A percentile compares a stretch with the other conserved stretches of the same genome.
phyloP scores from a whole-genome alignment of 495 filamentous ascomycete species.

The Penicillium paxilli region DNA sequence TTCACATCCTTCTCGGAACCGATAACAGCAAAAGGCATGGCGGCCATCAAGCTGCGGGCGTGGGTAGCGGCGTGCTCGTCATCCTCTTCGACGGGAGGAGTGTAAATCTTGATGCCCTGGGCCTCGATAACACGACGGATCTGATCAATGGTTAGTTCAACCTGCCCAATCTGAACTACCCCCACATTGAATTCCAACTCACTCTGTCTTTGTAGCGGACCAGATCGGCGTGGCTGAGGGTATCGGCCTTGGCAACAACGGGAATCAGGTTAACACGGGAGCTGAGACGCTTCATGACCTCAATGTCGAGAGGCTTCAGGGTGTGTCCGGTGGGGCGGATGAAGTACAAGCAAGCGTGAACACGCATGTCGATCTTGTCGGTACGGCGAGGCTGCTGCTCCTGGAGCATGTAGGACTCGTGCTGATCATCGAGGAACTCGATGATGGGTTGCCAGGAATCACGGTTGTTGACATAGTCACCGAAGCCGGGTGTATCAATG shows the following conservation, averaged over 20 bases:
- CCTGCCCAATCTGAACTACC: neutral
- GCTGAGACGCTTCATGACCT: constrained; percentile 99
- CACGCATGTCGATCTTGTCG: constrained; percentile 98
- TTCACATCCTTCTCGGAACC: constrained; percentile 99
- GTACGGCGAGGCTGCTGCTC: constrained; percentile 97
- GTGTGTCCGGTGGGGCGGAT: constrained; percentile 98
- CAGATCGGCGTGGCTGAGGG: constrained; percentile 87
- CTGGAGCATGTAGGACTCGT: constrained; percentile 99
- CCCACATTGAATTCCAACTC: constrained; percentile 25
- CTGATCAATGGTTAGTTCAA: constrained; percentile 42
- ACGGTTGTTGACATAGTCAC: constrained; percentile 99
- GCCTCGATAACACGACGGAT: constrained; percentile 94
- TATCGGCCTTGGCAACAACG: constrained; percentile 97
- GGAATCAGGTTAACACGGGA: constrained; percentile 97
- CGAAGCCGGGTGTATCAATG: constrained; percentile 97
- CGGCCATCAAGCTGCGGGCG: constrained; percentile 87
- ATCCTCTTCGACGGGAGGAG: constrained; percentile 95
- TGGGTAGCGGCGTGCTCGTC: constrained; percentile 94
- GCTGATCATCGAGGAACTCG: constrained; percentile 99
- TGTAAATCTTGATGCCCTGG: constrained; percentile 99
- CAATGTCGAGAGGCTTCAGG: constrained; percentile 96
- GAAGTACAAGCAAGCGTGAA: constrained; percentile 98
- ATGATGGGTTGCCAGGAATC: constrained; percentile 99
- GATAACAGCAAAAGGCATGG: constrained; percentile 98
- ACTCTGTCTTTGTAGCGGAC: constrained; percentile 92